Percentiles rank a stretch among this genome's conserved stretches.
Evolutionary conservation across 2,329 filamentous ascomycete species (phyloP).

Genomic region (Ampelomyces quisqualis): DNA sequence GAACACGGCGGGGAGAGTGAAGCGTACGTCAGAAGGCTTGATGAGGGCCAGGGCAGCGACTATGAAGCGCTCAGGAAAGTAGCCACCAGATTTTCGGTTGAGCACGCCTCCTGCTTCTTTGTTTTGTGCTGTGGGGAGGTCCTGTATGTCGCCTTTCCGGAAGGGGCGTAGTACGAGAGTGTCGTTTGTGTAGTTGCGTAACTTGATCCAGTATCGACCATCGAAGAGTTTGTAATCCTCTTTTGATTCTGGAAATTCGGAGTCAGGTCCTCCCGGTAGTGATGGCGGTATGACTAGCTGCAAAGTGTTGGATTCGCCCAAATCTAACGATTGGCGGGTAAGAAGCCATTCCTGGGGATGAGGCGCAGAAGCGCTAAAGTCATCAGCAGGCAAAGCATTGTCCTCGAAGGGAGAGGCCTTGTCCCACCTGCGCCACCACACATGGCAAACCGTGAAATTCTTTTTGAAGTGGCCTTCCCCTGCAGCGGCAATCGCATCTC

Average conservation of each 20-base stretch:
- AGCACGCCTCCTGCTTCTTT: constrained; percentile 1
- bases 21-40: constrained; percentile 23
- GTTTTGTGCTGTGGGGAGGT: constrained; percentile 6
- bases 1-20: constrained; percentile 29
- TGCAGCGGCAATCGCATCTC: background rate
- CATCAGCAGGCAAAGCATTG: background rate
- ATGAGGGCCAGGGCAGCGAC: constrained; percentile 17
- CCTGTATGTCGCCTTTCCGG: constrained; percentile 13
- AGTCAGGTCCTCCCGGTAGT: constrained; percentile 4
- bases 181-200: constrained; percentile 39
- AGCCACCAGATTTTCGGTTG: background rate
- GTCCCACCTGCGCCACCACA: constrained; percentile 30
- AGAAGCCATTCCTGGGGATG: constrained; percentile 30
- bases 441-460: constrained; percentile 21
- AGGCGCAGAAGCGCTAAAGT: constrained; percentile 1
- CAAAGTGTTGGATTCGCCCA: background rate
- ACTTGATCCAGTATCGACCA: constrained; percentile 57
- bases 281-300: constrained; percentile 14
- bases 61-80: constrained; percentile 12
- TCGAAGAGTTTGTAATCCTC: constrained; percentile 54
- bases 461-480: constrained; percentile 7
- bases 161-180: constrained; percentile 45
- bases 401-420: constrained; percentile 15
- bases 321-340: constrained; percentile 25
- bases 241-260: background rate